Percentiles rank a stretch among this genome's conserved stretches.
Evolutionary conservation across 2,329 filamentous ascomycete species (phyloP).

Genomic region (Penicillium sp.): DNA sequence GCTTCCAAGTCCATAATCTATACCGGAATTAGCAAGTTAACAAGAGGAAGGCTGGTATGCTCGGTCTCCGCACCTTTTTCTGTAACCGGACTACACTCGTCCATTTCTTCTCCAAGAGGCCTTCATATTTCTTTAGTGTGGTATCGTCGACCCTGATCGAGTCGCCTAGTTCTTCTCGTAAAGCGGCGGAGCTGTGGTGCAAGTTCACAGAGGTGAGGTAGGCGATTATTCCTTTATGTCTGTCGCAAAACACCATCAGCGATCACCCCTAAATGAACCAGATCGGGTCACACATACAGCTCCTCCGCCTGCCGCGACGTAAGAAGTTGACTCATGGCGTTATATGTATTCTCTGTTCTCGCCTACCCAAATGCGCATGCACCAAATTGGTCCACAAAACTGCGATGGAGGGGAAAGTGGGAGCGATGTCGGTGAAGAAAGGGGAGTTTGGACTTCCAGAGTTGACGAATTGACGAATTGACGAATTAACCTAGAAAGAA

Average conservation of each 20-base stretch:
- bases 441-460: background rate
- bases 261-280: background rate
- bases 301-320: constrained; percentile 81
- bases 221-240: constrained; percentile 90
- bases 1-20: constrained; percentile 93
- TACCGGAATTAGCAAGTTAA: constrained; percentile 15
- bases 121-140: constrained; percentile 91
- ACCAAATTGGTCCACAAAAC: constrained; percentile 8
- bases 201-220: constrained; percentile 76
- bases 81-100: constrained; percentile 91
- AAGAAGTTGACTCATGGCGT: constrained; percentile 68
- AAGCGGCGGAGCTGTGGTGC: constrained; percentile 63
- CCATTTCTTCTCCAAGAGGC: constrained; percentile 96
- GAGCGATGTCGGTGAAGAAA: constrained; percentile 5
- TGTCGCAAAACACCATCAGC: constrained; percentile 40
- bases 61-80: constrained; percentile 65
- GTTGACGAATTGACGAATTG: background rate
- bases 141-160: constrained; percentile 68
- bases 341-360: constrained; percentile 21
- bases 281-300: constrained; percentile 62
- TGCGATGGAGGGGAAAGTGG: constrained; percentile 3
- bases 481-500: constrained; percentile 2
- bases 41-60: constrained; percentile 2
- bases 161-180: constrained; percentile 74
- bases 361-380: constrained; percentile 19